phyloP scores from a whole-genome alignment of 1,284 basidiomycete genomes.

The Ceratobasidium sp. region DNA sequence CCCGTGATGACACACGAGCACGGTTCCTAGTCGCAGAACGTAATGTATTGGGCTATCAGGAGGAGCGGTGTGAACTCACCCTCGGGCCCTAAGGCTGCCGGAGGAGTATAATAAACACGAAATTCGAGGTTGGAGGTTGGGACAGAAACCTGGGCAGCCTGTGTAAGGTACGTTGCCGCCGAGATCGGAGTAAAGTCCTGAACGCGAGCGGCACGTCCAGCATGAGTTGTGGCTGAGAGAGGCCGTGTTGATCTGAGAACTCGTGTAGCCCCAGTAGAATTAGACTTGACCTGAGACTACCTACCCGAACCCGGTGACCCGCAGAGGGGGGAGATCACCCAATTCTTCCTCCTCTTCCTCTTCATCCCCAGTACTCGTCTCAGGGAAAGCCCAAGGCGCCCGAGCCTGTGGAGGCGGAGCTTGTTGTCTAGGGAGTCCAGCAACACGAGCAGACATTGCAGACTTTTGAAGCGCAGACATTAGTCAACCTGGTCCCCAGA shows the following conservation, averaged over 20 bases:
- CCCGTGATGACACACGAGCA: constrained; percentile 94
- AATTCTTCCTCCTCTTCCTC: constrained; percentile 71
- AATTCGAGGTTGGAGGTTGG: constrained; percentile 72
- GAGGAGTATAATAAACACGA: constrained; percentile 81
- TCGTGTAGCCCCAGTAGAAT: not conserved
- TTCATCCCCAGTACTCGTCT: constrained; percentile 59
- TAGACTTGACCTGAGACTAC: not conserved
- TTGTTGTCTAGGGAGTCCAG: not conserved
- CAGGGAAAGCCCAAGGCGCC: constrained; percentile 40
- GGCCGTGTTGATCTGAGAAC: constrained; percentile 37
- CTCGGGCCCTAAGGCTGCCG: constrained; percentile 42
- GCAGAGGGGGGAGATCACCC: constrained; percentile 65
- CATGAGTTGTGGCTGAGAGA: constrained; percentile 12
- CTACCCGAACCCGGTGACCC: not conserved
- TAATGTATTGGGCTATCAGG: not conserved
- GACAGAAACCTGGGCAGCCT: constrained; percentile 81
- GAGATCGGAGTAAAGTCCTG: constrained; percentile 79
- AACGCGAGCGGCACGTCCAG: constrained; percentile 52
- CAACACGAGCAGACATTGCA: constrained; percentile 17
- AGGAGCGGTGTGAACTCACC: constrained; percentile 53
- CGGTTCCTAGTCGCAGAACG: constrained; percentile 64
- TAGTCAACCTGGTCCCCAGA: not conserved
- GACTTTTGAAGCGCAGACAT: constrained; percentile 28
- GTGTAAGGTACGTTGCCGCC: constrained; percentile 77
- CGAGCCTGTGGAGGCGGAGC: constrained; percentile 19